These are phyloP conservation scores for Irpex rosettiformis DNA, from an alignment of 1,284 basidiomycete genomes.

Conservation along the genomic window DNA sequence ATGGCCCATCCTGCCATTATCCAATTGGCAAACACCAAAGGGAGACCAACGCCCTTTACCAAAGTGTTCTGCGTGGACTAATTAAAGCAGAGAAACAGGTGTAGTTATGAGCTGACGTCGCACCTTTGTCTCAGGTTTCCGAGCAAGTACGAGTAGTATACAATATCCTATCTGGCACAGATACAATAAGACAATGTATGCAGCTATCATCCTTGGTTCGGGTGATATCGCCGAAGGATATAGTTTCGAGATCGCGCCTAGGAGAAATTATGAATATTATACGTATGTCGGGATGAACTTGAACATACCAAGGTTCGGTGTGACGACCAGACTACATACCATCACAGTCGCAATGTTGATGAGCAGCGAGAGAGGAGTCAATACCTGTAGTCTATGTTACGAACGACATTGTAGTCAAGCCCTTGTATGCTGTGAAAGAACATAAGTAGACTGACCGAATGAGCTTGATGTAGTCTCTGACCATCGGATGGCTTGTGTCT, in stretches of 20 bases:
- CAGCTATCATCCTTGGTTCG: slow-evolving; percentile 54
- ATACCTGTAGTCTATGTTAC: slow-evolving; percentile 58
- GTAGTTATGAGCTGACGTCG: not conserved
- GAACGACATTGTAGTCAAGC: not conserved
- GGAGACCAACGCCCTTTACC: slow-evolving; percentile 73
- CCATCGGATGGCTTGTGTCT: slow-evolving; percentile 28
- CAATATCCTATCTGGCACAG: slow-evolving; percentile 78
- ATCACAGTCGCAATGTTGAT: slow-evolving; percentile 63
- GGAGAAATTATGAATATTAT: not conserved
- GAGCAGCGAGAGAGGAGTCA: slow-evolving; percentile 74
- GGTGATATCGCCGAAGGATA: slow-evolving; percentile 77
- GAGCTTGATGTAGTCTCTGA: slow-evolving; percentile 30
- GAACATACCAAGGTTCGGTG: slow-evolving; percentile 49
- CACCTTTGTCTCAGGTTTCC: slow-evolving; percentile 81
- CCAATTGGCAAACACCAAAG: slow-evolving; percentile 80
- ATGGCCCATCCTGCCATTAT: slow-evolving; percentile 83
- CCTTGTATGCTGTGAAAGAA: too few relatives aligned
- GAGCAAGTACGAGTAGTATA: slow-evolving; percentile 64
- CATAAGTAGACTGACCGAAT: slow-evolving; percentile 20
- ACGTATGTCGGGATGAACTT: not conserved
- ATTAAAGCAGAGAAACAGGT: not conserved
- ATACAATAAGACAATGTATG: slow-evolving; percentile 64
- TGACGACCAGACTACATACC: slow-evolving; percentile 52
- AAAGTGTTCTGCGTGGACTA: slow-evolving; percentile 51
- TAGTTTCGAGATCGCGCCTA: slow-evolving; percentile 50